phyloP scores from a whole-genome alignment of 2,329 filamentous ascomycete genomes.

The Penicillium digitatum region DNA sequence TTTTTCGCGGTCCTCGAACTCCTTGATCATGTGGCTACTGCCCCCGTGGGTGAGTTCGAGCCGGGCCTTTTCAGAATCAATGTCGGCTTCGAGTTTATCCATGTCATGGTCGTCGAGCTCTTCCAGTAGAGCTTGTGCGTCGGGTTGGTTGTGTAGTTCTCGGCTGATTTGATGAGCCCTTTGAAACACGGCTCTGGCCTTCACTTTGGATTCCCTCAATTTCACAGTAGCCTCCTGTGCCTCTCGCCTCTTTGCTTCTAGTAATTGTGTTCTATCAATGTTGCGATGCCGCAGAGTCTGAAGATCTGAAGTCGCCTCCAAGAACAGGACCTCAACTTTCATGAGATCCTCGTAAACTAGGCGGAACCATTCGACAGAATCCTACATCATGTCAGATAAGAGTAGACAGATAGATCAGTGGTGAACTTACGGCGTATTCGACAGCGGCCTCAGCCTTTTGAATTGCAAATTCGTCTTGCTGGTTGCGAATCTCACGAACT shows the following conservation, averaged over 20 bases:
- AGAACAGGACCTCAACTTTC: constrained; percentile 64
- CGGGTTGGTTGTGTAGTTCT: constrained; percentile 18
- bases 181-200: constrained; percentile 16
- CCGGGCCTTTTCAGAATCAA: constrained; percentile 68
- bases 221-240: constrained; percentile 34
- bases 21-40: constrained; percentile 68
- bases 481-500: constrained; percentile 51
- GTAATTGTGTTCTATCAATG: constrained; percentile 50
- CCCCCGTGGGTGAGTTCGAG: constrained; percentile 77
- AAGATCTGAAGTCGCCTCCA: constrained; percentile 82
- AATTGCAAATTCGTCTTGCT: constrained; percentile 55
- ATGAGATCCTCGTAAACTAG: constrained; percentile 60
- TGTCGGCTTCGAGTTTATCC: constrained; percentile 67
- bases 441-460: constrained; percentile 55
- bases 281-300: constrained; percentile 65
- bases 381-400: constrained; percentile 33
- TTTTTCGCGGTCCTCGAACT: constrained; percentile 69
- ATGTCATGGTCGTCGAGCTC: constrained; percentile 51
- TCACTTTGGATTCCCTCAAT: constrained; percentile 31
- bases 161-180: constrained; percentile 17
- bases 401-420: neutral
- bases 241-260: constrained; percentile 43
- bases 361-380: constrained; percentile 60
- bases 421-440: constrained; percentile 50
- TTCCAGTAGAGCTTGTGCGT: constrained; percentile 39